Conservation (phyloP, 352 stramenopile species). For the Phytophthora cryptogea region DNA sequence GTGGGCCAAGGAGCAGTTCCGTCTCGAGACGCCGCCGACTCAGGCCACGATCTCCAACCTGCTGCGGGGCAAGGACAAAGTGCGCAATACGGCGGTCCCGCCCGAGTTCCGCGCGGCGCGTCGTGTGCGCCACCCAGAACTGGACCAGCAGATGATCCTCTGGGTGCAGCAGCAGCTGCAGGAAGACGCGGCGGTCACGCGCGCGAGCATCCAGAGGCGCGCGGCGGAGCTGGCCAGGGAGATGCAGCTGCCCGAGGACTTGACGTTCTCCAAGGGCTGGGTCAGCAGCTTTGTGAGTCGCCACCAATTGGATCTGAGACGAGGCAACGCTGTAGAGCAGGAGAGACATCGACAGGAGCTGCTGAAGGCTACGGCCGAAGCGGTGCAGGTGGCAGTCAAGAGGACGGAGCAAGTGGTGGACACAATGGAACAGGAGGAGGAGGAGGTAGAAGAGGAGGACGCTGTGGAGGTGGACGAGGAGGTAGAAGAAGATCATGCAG, state of each 20-base stretch:
- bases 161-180: constrained; percentile 52
- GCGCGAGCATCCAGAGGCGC: constrained; percentile 39
- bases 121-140: constrained; percentile 54
- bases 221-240: constrained; percentile 40
- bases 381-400: constrained; percentile 4
- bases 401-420: constrained; percentile 1
- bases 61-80: constrained; percentile 48
- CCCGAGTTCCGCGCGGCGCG: constrained; percentile 46
- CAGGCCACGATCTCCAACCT: constrained; percentile 75
- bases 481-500: not conserved
- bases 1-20: constrained; percentile 62
- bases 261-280: constrained; percentile 70
- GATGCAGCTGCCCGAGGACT: constrained; percentile 39
- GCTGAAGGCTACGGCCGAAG: not conserved
- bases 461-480: constrained; percentile 8
- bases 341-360: not conserved
- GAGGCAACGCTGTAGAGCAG: not conserved
- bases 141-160: constrained; percentile 48
- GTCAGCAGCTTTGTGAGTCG: constrained; percentile 63
- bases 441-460: constrained; percentile 5
- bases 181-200: constrained; percentile 28
- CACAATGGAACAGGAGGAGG: constrained; percentile 3
- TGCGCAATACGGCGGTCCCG: constrained; percentile 47
- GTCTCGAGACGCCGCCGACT: constrained; percentile 49
- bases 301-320: constrained; percentile 52